These are phyloP conservation scores for Boletus rex-veris DNA, from an alignment of 768 basidiomycete genomes.

Conservation along the genomic window DNA sequence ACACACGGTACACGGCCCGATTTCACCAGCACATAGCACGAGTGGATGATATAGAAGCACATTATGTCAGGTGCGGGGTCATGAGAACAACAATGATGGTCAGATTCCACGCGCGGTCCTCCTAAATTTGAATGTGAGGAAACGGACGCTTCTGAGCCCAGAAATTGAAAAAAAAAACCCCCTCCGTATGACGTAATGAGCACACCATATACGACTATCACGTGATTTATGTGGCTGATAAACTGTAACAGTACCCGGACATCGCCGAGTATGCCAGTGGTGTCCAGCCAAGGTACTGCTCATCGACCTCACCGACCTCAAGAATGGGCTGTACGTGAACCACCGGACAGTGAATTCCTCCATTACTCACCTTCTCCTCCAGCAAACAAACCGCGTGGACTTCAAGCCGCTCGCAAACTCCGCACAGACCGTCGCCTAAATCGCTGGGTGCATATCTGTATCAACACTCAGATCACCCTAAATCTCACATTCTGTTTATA, in stretches of 20 bases:
- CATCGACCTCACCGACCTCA: constrained; percentile 52
- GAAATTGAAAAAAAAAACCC: no score
- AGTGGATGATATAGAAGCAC: no score
- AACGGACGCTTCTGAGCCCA: no score
- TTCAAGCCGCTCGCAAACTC: constrained; percentile 98
- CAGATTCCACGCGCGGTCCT: no score
- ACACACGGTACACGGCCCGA: no score
- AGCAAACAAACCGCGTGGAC: constrained; percentile 99
- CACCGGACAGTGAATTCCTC: constrained; percentile 5
- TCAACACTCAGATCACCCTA: background rate
- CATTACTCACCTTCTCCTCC: constrained; percentile 8
- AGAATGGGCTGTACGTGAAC: constrained; percentile 81
- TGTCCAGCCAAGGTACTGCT: constrained; percentile 16
- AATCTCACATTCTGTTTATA: constrained; percentile 15
- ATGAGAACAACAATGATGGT: no score
- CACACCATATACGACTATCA: background rate
- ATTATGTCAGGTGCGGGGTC: no score
- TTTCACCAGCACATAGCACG: no score
- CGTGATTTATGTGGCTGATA: constrained; percentile 31
- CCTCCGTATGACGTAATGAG: no score
- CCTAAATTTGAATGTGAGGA: no score
- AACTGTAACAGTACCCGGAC: constrained; percentile 42
- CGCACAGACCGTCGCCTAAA: constrained; percentile 90
- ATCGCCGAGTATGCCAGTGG: constrained; percentile 24
- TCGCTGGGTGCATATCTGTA: constrained; percentile 76